Evolutionary conservation across 306 rosid species (phyloP), one percentile per base, ranked within the genome.

Genomic region (Rosa chinensis): DNA sequence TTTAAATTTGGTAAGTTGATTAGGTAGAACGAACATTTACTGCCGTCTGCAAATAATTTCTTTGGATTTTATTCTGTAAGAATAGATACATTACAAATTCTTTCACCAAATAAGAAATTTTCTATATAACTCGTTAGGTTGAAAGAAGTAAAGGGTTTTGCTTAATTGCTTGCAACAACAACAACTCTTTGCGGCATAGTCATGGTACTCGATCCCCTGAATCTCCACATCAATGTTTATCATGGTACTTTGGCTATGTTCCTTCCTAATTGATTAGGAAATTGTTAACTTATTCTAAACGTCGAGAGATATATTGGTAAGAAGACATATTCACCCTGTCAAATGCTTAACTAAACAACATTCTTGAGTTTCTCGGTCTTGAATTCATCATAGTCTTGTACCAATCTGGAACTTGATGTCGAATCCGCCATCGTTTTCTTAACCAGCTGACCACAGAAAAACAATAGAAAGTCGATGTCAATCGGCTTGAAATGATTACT

Each of bases 311-410:
- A 32, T 32, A 32, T 32, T 32, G 37, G 3, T 32, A 32, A 32
- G 3, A 2, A 32, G 37, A 32, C 37, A 32, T 32, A 32, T 32
- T 32, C 37, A 32, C 37, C 37, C 3, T 2, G 37, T 32, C 37
- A 32, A 32, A 32, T 32, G 37, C 37, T 61, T 14, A 6, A 56
- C 59, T 21, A 61, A 21, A 73, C 21, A n/a, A 74, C 21, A 37
- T 23, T 78, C 66, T 73, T 62, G 66, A 67, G 25, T 64, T 84
- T 81, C 78, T 68, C 78, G 45, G 53, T 83, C 77, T 82, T 88
- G 86, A 86, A 90, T 59, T 77, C 78, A 68, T 55, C 67, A 78
- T 90, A 90, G 82, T 86, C 90, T 40, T 71, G 79, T 61, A 88
- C 69, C 76, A 86, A 78, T 66, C 74, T 81, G 40, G 73, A 80